phyloP scores from a whole-genome alignment of 805 yeast genomes.

The Kodamaea kaohsiungensis region DNA sequence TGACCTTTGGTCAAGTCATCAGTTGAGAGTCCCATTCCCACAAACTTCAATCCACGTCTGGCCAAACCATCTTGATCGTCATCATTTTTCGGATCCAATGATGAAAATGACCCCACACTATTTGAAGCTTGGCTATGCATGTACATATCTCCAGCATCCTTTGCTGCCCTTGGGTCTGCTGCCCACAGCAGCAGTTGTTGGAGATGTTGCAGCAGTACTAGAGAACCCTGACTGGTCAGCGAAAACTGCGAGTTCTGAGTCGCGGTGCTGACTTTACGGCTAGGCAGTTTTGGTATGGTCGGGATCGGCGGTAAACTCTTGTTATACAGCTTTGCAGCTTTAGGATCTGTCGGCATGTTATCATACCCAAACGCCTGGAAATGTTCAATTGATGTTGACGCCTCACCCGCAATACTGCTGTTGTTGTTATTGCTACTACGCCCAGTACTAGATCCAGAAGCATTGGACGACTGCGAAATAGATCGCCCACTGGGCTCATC shows the following conservation, averaged over 20 bases:
- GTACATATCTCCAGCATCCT: neutral
- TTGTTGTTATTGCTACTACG: neutral
- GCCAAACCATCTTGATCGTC: constrained; percentile 7
- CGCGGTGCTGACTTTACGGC: neutral
- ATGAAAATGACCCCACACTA: constrained; percentile 11
- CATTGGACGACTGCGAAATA: neutral
- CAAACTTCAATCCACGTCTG: constrained; percentile 25
- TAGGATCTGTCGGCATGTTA: constrained; percentile 20
- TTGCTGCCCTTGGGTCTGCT: constrained; percentile 1
- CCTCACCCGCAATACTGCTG: neutral
- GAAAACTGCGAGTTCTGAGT: constrained; percentile 4
- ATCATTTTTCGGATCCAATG: constrained; percentile 16
- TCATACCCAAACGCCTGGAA: constrained; percentile 42
- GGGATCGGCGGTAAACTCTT: constrained; percentile 23
- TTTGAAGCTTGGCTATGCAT: constrained; percentile 5
- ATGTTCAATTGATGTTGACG: constrained; percentile 7
- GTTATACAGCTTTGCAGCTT: constrained; percentile 32
- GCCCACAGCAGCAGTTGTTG: constrained; percentile 4
- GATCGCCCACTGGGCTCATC: constrained; percentile 5
- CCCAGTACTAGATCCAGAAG: neutral
- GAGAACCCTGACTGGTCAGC: neutral
- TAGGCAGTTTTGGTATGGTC: neutral
- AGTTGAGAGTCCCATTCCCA: constrained; percentile 28
- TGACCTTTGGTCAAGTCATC: neutral
- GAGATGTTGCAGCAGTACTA: neutral